Evolutionary conservation across 345 rosid species (phyloP).

Genomic region (Syzygium grande): DNA sequence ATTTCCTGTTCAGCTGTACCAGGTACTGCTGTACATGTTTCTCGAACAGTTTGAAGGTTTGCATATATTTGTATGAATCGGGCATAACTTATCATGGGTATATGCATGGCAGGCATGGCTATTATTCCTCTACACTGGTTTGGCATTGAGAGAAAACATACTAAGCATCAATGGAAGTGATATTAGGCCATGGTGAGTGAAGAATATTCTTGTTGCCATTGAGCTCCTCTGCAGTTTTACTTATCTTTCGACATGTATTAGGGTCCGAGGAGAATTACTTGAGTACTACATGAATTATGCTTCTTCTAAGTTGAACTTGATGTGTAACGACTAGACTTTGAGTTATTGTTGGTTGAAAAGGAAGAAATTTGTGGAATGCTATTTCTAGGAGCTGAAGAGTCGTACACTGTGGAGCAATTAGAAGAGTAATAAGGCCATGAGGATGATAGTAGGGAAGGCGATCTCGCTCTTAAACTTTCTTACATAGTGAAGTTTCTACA

Average conservation of each 20-base stretch:
- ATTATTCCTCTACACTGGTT: slow-evolving; percentile 86
- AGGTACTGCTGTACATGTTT: slow-evolving; percentile 26
- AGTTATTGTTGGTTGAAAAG: neutral
- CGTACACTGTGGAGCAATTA: neutral
- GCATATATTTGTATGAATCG: neutral
- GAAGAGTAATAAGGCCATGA: neutral
- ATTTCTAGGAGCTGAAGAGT: neutral
- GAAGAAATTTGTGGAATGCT: neutral
- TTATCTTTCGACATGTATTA: neutral
- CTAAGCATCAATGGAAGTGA: slow-evolving; percentile 96
- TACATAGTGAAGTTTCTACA: neutral
- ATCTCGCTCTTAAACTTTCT: neutral
- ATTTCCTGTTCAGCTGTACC: slow-evolving; percentile 91
- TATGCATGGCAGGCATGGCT: slow-evolving; percentile 61
- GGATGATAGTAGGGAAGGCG: neutral
- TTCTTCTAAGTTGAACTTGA: neutral
- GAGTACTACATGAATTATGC: neutral
- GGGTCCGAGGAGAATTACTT: neutral
- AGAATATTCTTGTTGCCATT: neutral
- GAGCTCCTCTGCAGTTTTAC: neutral
- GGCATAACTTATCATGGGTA: neutral
- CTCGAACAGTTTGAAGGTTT: neutral
- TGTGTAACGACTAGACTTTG: neutral
- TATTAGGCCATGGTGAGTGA: slow-evolving; percentile 82
- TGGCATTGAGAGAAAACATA: slow-evolving; percentile 93